Evolutionary conservation across 2,329 filamentous ascomycete genomes (phyloP).

Genomic region (Trichoderma sp.): DNA sequence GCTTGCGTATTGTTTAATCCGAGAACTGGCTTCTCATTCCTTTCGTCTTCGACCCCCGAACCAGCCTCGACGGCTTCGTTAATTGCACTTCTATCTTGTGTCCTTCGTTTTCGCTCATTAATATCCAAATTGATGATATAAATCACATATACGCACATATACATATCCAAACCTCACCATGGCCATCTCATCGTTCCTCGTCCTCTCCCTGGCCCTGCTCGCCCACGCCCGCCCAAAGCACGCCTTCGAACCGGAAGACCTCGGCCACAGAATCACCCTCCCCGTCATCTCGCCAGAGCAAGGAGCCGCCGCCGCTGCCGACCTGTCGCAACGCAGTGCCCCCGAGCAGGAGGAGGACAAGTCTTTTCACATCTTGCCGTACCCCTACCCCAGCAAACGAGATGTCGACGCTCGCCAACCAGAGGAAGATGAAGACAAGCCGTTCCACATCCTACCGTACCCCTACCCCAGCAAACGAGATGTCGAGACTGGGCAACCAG

Average conservation of each 20-base stretch:
- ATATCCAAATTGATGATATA: slow-evolving; percentile 1
- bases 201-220: slow-evolving; percentile 25
- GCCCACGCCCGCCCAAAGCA: slow-evolving; percentile 29
- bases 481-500: not conserved
- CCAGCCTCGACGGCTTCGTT: slow-evolving; percentile 21
- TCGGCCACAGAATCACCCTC: slow-evolving; percentile 20
- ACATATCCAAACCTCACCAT: slow-evolving; percentile 23
- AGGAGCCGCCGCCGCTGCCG: not conserved
- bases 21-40: slow-evolving; percentile 18
- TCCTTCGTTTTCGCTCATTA: slow-evolving; percentile 16
- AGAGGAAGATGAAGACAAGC: slow-evolving; percentile 6
- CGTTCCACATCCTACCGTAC: slow-evolving; percentile 8
- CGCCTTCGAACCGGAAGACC: slow-evolving; percentile 24
- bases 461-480: slow-evolving; percentile 3
- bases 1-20: slow-evolving; percentile 1
- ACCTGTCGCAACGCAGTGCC: not conserved
- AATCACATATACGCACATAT: not conserved
- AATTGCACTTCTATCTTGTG: not conserved
- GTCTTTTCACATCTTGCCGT: slow-evolving; percentile 13
- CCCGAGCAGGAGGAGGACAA: not conserved
- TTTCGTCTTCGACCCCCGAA: not conserved
- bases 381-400: not conserved
- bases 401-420: not conserved
- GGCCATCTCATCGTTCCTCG: slow-evolving; percentile 20
- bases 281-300: not conserved